Evolutionary conservation across 805 yeast species (phyloP), one percentile per base, ranked within the genome.

Genomic region (Candida nonsorbophila): DNA sequence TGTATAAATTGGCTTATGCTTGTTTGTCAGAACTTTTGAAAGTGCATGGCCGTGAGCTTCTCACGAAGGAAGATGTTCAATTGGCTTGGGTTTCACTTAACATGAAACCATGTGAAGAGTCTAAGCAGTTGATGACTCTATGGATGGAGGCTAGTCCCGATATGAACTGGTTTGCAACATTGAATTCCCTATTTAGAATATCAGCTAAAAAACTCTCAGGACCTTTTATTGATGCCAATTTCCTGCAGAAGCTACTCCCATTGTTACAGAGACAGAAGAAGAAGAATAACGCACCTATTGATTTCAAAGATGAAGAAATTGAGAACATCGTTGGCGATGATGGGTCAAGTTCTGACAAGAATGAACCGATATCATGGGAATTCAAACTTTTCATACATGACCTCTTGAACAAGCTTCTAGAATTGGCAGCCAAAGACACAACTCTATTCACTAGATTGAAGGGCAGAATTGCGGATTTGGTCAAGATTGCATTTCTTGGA

Each of bases 401-500:
- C 20, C 50, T 74, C 34, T 42, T 77, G 29, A 67, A 57, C 21
- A 58, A 62, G 16, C 49, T 74, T 11, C 41, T 78, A 9, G 33
- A 42, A 1, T 55, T 62, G 29, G 63, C 79, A 2, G 38, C 41
- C 6, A 49, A 49, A 11, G 69, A 69, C 34, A 31, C 53, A 0
- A 46, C 45, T 15, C 43, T 76, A n/a, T 53, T 66, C 16, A 49
- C 55, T 2, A 61, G 53, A 24, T 47, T 77, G 19, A 55, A 70
- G 7, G 48, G 64, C 0, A 65, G 59, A 25, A 64, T 80, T 5
- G 65, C 75, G 6, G 94, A 84, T 13, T 54, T 90, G 22, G 79
- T 88, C 16, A 79, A 82, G 37, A 62, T 86, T 4, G 78, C 95
- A 1, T 88, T 85, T 45, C 67, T 81, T 7, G 86, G 94, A 0